Evolutionary conservation across 257 asterid species (phyloP).

Genomic region (Plantago ovata): DNA sequence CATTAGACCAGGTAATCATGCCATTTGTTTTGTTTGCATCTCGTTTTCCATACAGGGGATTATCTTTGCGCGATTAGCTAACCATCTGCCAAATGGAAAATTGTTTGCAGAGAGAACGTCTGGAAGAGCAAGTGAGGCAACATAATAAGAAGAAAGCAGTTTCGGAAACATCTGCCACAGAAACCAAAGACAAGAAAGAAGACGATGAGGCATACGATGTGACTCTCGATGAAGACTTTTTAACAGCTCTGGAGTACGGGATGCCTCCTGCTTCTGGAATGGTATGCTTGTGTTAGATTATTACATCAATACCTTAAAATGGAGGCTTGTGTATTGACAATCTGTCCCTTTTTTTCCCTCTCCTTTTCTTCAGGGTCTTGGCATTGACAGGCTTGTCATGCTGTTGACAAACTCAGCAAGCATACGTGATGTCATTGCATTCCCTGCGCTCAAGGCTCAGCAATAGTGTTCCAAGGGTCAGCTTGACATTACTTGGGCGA

Average conservation of each 20-base stretch:
- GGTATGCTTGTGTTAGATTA: constrained; percentile 36
- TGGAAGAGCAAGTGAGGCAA: constrained; percentile 95
- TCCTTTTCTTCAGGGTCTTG: constrained; percentile 71
- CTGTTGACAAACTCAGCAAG: constrained; percentile 78
- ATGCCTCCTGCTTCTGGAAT: constrained; percentile 99
- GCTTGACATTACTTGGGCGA: neutral
- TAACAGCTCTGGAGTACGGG: constrained; percentile 93
- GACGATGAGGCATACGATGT: constrained; percentile 79
- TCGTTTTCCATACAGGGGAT: neutral
- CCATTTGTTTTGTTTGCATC: neutral
- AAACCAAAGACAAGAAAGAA: constrained; percentile 30
- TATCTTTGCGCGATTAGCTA: neutral
- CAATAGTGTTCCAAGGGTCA: constrained; percentile 5
- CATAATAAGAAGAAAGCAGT: constrained; percentile 61
- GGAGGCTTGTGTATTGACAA: neutral
- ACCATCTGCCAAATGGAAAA: constrained; percentile 15
- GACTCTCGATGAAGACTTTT: constrained; percentile 82
- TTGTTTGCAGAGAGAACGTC: constrained; percentile 59
- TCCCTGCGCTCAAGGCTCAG: constrained; percentile 86
- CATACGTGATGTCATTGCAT: constrained; percentile 86
- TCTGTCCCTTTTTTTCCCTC: neutral
- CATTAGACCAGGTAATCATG: constrained; percentile 71
- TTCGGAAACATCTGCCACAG: constrained; percentile 24
- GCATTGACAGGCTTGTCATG: constrained; percentile 93
- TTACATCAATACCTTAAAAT: neutral